Percentiles rank a stretch among this genome's conserved stretches.
phyloP scores from a whole-genome alignment of 495 filamentous ascomycete genomes.

The Copromyces sp. region DNA sequence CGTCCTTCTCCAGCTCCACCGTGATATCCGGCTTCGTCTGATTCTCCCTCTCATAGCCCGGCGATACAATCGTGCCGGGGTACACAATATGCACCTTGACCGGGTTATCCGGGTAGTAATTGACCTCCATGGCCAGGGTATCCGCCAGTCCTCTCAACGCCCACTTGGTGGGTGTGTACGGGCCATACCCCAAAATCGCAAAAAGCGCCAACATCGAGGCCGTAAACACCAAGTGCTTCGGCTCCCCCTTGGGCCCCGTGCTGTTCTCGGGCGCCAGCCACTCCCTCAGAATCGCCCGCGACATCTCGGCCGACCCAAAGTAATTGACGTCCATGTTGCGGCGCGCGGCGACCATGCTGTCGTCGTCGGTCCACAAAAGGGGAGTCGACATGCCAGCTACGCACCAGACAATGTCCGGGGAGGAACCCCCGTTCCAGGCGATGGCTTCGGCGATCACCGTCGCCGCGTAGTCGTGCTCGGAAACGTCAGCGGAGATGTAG shows the following conservation, averaged over 20 bases:
- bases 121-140: conserved; percentile 69
- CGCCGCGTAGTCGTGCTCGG: conserved; percentile 51
- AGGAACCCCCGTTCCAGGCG: conserved; percentile 66
- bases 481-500: conserved; percentile 77
- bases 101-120: conserved; percentile 58
- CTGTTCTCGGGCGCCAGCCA: conserved; percentile 45
- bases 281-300: conserved; percentile 53
- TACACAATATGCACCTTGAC: conserved; percentile 77
- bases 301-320: conserved; percentile 79
- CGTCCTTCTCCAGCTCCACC: conserved; percentile 67
- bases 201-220: conserved; percentile 66
- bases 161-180: conserved; percentile 78
- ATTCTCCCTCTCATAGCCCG: conserved; percentile 73
- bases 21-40: conserved; percentile 72
- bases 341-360: conserved; percentile 49
- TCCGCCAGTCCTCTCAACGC: conserved; percentile 80
- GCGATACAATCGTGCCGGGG: conserved; percentile 69
- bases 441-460: conserved; percentile 61
- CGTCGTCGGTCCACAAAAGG: conserved; percentile 63
- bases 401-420: conserved; percentile 87
- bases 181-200: conserved; percentile 70
- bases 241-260: conserved; percentile 25
- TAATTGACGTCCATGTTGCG: conserved; percentile 88
- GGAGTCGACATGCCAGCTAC: conserved; percentile 72
- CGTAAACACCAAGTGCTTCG: conserved; percentile 82